These are phyloP conservation scores for Saturnispora diversa DNA, from an alignment of 805 yeast species.

Conservation along the genomic window DNA sequence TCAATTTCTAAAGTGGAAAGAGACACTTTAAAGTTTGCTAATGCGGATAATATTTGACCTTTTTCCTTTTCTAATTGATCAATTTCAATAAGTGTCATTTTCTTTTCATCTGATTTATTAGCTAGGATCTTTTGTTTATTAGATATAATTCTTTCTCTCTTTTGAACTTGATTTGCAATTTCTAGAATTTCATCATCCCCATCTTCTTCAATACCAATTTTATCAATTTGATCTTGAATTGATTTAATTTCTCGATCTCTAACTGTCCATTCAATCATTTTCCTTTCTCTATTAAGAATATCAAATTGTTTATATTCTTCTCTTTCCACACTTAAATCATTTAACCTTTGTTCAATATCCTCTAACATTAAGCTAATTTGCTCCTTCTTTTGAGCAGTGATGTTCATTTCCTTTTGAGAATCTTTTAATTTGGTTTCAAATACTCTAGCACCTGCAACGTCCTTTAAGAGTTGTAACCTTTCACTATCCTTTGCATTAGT, in stretches of 20 bases:
- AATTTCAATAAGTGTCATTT: slow-evolving; percentile 49
- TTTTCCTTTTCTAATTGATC: slow-evolving; percentile 33
- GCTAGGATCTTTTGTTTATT: slow-evolving; percentile 40
- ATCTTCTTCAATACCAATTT: slow-evolving; percentile 50
- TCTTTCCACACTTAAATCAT: slow-evolving; percentile 75
- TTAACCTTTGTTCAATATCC: slow-evolving; percentile 61
- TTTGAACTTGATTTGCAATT: slow-evolving; percentile 45
- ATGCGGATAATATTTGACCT: slow-evolving; percentile 32
- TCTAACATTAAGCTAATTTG: slow-evolving; percentile 67
- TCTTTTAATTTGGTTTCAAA: slow-evolving; percentile 78
- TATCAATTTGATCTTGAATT: slow-evolving; percentile 51
- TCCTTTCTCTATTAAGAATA: slow-evolving; percentile 54
- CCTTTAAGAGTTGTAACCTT: slow-evolving; percentile 69
- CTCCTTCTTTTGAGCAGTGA: slow-evolving; percentile 58
- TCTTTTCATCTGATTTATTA: slow-evolving; percentile 39
- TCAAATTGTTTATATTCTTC: slow-evolving; percentile 67
- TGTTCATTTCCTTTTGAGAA: slow-evolving; percentile 70
- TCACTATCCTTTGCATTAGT: slow-evolving; percentile 87
- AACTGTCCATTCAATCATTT: slow-evolving; percentile 64
- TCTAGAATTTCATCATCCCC: slow-evolving; percentile 45
- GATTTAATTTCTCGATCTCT: slow-evolving; percentile 69
- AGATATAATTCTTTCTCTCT: slow-evolving; percentile 46
- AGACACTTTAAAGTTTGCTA: slow-evolving; percentile 38
- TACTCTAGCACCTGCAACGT: slow-evolving; percentile 90
- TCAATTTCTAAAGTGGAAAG: slow-evolving; percentile 36